Base-by-base conservation (phyloP, 352 stramenopile genomes). In the Globisporangium irregulare region DNA sequence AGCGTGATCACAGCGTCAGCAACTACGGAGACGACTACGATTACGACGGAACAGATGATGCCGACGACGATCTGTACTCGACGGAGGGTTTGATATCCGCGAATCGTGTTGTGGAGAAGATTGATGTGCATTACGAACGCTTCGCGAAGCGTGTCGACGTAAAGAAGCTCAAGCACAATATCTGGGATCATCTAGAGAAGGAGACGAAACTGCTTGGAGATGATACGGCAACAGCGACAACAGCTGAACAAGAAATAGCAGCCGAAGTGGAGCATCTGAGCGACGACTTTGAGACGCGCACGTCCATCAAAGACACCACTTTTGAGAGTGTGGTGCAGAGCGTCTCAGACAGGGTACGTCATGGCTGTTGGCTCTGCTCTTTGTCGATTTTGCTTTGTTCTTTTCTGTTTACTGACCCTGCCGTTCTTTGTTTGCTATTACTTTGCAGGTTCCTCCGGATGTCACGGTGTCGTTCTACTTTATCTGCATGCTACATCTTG, bases 381-480 rank as follows among this genome's bases (percentile, higher is more conserved):
- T 53, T 59, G 32, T 51, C 6, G 20, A 25, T 67, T 25, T 5
- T 9, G 9, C 22, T 59, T 51, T 32, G 29, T 32, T 32, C 29
- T 8, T 64, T 53, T 69, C 43, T 43, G 27, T 41, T n/a, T 41
- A 9, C 41, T 54, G 22, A 63, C 62, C 61, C 15, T 72, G 34
- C 12, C 54, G 24, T 62, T 2, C 56, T 75, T 9, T 67, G 59
- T 53, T 59, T 58, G 50, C 61, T 0, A 57, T 24, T 55, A n/a
- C 32, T n/a, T 64, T 64, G 12, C 50, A 93, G 84, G 88, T 94
- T 24, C 96, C 98, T 38, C 78, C 88, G 51, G 97, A 98, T 67
- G 97, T 98, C 8, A 98, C 96, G 4, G 82, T 99, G 18, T 97
- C 97, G 10, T 99, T 99, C 80, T 99, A 99, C 81, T 99, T 99